Evolutionary conservation across 495 filamentous ascomycete genomes (phyloP).

Genomic region (Podospora fimiseda): DNA sequence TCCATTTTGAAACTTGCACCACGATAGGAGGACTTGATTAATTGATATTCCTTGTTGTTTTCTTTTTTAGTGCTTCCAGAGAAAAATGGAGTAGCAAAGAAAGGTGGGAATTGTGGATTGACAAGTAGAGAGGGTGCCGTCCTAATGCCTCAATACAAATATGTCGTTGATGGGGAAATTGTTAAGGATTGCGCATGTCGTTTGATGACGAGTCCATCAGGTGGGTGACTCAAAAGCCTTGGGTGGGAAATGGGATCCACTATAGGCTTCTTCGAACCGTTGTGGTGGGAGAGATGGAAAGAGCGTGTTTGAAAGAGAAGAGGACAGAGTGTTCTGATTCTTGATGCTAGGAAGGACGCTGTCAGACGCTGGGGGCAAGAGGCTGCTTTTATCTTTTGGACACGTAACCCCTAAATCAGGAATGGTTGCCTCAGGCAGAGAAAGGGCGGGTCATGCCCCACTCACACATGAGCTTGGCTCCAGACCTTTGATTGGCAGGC

Average conservation of each 20-base stretch:
- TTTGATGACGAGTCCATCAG: constrained; percentile 20
- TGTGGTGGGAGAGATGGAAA: constrained; percentile 18
- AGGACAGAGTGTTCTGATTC: constrained; percentile 28
- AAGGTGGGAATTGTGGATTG: constrained; percentile 4
- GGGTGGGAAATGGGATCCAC: too few relatives aligned
- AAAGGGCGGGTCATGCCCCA: constrained; percentile 2
- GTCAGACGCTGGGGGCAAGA: constrained; percentile 16
- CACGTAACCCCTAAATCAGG: constrained; percentile 23
- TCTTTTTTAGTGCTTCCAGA: constrained; percentile 2
- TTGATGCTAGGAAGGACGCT: constrained; percentile 8
- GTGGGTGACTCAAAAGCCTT: constrained; percentile 20
- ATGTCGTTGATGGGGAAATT: constrained; percentile 17
- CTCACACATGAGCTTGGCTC: background rate
- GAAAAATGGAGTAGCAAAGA: constrained; percentile 1
- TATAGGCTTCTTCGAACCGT: too few relatives aligned
- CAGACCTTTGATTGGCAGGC: constrained; percentile 21
- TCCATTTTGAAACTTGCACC: constrained; percentile 26
- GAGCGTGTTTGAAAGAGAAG: constrained; percentile 17
- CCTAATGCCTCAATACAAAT: constrained; percentile 39
- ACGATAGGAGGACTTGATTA: constrained; percentile 34
- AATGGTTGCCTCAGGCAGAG: constrained; percentile 25
- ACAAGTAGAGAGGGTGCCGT: constrained; percentile 37
- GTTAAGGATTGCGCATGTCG: constrained; percentile 20
- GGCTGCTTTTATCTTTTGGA: constrained; percentile 31
- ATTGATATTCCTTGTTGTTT: constrained; percentile 8